A percentile compares a stretch with the other conserved stretches of the same genome.
These are phyloP conservation scores for Amborella trichopoda DNA, from an alignment of 164 flowering plant genomes.

Conservation along the genomic window DNA sequence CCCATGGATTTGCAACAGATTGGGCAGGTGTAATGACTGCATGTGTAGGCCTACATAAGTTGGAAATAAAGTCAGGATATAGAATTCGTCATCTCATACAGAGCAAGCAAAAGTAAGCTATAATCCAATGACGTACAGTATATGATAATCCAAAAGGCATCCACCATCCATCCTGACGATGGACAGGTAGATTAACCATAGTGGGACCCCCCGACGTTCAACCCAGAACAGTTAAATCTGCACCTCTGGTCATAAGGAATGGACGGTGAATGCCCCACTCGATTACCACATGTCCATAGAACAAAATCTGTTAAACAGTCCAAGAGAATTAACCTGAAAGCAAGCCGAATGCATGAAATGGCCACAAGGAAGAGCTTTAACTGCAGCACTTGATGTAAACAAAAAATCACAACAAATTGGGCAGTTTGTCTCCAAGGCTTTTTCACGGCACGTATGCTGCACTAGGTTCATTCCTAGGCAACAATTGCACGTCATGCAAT, in stretches of 20 bases:
- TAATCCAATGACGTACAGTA: too few relatives aligned
- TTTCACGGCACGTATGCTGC: slow-evolving; percentile 84
- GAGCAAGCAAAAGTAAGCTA: too few relatives aligned
- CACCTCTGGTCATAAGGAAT: too few relatives aligned
- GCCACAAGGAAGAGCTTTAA: slow-evolving; percentile 89
- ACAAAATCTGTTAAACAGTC: background rate
- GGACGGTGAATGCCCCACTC: too few relatives aligned
- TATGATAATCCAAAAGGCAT: too few relatives aligned
- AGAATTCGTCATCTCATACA: too few relatives aligned
- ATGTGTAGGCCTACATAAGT: slow-evolving; percentile 62
- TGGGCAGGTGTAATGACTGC: slow-evolving; percentile 84
- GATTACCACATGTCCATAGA: too few relatives aligned
- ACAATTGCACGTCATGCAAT: slow-evolving; percentile 96
- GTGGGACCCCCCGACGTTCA: too few relatives aligned
- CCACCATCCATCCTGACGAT: too few relatives aligned
- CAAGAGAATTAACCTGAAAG: slow-evolving; percentile 44
- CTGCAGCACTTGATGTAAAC: slow-evolving; percentile 79
- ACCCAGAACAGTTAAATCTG: too few relatives aligned
- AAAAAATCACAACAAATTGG: slow-evolving; percentile 89
- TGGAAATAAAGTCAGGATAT: slow-evolving; percentile 4
- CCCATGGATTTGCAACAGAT: slow-evolving; percentile 92
- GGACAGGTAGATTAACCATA: too few relatives aligned
- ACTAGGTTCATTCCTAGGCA: slow-evolving; percentile 59
- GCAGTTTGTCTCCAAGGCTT: slow-evolving; percentile 83
- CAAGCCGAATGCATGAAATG: slow-evolving; percentile 96